Conservation (phyloP, 768 basidiomycete genomes). For the Neoboletus magnificus region DNA sequence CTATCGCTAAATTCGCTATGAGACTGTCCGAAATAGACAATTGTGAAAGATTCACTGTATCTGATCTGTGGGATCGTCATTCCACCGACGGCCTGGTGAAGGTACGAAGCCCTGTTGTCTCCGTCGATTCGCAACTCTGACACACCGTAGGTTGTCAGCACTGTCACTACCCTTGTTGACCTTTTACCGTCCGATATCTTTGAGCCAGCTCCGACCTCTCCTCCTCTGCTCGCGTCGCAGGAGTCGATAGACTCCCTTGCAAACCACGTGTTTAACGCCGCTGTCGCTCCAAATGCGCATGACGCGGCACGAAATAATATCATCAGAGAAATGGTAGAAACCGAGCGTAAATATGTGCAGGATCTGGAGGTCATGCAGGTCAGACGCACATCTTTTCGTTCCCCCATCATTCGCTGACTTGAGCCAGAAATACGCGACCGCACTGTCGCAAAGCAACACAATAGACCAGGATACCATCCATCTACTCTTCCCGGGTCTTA, state of each 20-base stretch:
- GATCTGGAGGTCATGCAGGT: constrained; percentile 97
- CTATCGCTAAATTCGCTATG: constrained; percentile 90
- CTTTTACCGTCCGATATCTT: constrained; percentile 68
- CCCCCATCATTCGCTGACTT: constrained; percentile 13
- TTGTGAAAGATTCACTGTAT: constrained; percentile 84
- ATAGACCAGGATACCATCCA: constrained; percentile 96
- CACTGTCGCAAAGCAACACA: constrained; percentile 74
- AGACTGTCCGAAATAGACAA: constrained; percentile 68
- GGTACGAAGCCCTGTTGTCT: constrained; percentile 44
- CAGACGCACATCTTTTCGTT: constrained; percentile 24
- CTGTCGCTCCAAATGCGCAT: constrained; percentile 51
- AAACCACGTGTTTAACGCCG: constrained; percentile 38
- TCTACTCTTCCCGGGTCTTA: constrained; percentile 90
- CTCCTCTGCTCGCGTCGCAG: constrained; percentile 51
- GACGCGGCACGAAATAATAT: constrained; percentile 73
- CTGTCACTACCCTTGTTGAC: constrained; percentile 82
- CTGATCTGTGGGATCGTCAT: constrained; percentile 85
- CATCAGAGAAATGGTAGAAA: constrained; percentile 87
- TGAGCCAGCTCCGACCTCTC: constrained; percentile 58
- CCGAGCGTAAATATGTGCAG: constrained; percentile 94
- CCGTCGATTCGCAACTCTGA: neutral
- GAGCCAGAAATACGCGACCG: constrained; percentile 80
- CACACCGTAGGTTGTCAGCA: constrained; percentile 70
- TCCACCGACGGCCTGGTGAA: constrained; percentile 95
- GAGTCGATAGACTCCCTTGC: constrained; percentile 58